Percentiles rank a stretch among this genome's conserved stretches.
These are phyloP conservation scores for Pterocarpus santalinus DNA, from an alignment of 306 rosid genomes.

Conservation along the genomic window DNA sequence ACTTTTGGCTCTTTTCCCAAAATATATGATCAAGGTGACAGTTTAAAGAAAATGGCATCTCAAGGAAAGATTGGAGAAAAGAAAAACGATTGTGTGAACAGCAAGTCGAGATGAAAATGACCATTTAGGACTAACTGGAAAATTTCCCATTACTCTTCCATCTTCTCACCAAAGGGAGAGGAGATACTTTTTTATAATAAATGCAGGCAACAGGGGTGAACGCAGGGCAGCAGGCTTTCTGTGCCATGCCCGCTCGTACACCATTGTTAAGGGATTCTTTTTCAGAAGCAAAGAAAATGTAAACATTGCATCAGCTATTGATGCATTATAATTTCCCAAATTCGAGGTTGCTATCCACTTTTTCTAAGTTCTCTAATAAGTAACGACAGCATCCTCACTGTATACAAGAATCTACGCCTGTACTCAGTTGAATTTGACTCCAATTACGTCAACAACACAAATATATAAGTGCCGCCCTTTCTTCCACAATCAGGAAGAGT, in stretches of 20 bases:
- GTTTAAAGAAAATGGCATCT: not conserved
- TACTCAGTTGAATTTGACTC: slow-evolving; percentile 8
- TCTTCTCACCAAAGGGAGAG: slow-evolving; percentile 14
- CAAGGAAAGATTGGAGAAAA: not conserved
- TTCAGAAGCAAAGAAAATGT: not conserved
- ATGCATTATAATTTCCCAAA: not conserved
- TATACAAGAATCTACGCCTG: not conserved
- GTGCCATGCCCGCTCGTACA: slow-evolving; percentile 19
- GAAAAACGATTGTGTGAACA: not conserved
- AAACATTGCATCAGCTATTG: not conserved
- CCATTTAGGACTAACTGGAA: not conserved
- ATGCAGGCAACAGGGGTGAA: not conserved
- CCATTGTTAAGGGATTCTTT: not conserved
- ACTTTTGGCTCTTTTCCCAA: not conserved
- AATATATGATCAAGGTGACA: not conserved
- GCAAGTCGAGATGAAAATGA: not conserved
- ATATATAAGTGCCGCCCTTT: not conserved
- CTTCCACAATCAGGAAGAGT: not conserved
- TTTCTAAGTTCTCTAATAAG: slow-evolving; percentile 24
- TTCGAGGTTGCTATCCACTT: not conserved
- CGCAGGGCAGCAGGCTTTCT: not conserved
- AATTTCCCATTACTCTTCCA: not conserved
- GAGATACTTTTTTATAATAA: not conserved
- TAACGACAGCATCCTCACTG: slow-evolving; percentile 8
- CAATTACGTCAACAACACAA: slow-evolving; percentile 7